Base-by-base conservation (phyloP, 2,329 filamentous ascomycete species). In the Penicillium sp. region DNA sequence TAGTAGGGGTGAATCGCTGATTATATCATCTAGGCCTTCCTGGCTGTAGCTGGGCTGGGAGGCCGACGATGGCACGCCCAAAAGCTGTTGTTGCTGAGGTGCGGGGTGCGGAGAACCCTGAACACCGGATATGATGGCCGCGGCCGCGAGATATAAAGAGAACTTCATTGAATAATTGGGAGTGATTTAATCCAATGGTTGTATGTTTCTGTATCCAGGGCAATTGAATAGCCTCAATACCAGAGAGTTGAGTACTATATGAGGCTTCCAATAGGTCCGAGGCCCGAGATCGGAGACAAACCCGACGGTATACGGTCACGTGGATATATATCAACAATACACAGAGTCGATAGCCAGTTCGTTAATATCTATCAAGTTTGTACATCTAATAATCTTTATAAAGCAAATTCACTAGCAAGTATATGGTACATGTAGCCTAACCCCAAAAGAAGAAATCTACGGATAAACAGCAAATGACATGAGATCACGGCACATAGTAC, bases 1-100 rank as follows among this genome's bases (percentile, higher is more conserved):
- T 41, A 96, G 80, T 0, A 96, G 81, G 3, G 75, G 73, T 1
- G 76, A 78, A 19, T 61, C 61, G n/a, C 69, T 65, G 46, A 79
- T 75, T 37, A 77, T 66, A 38, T 72, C 61, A 5, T 73, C 67
- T 10, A 75, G 48, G 42, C 62, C 56, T 26, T 50, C 48, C 35
- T 58, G 45, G 35, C 36, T 56, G 26, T 55, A 28, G 43, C 19
- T 48, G 17, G 37, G 16, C 31, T 36, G 26, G 4, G 51, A 44
- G 12, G 46, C 5, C 11, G 45, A 42, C 25, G 52, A 40, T 43
- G 53, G 44, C 22, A 26, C 50, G n/a, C 58, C 54, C 35, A 66
- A 52, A 12, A 59, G 51, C 31, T 62, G 61, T 30, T 61, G 61
- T 45, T 66, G 66, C 31, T 56, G 53, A 36, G 53, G 56, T 65